Conservation (phyloP, 441 rosid genomes). For the Corymbia citriodora region DNA sequence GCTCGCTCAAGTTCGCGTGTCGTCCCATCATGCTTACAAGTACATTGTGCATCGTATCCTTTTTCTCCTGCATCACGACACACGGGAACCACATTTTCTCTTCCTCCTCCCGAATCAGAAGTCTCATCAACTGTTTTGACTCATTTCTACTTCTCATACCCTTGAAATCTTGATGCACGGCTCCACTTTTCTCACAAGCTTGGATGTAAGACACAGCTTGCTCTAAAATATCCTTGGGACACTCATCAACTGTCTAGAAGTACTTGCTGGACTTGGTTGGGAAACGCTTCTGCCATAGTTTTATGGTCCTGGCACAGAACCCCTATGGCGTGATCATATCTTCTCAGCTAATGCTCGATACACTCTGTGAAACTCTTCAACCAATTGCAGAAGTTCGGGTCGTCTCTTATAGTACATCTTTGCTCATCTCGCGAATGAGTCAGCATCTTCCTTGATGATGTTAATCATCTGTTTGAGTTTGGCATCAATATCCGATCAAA, state of each 20-base stretch:
- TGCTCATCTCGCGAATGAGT: conserved; percentile 96
- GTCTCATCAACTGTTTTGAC: conserved; percentile 40
- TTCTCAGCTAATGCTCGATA: conserved; percentile 95
- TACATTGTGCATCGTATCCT: not conserved
- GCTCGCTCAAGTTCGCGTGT: not conserved
- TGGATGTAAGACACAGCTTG: conserved; percentile 21
- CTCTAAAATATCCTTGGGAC: conserved; percentile 52
- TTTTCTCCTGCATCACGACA: conserved; percentile 28
- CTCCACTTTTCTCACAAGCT: conserved; percentile 50
- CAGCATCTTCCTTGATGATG: conserved; percentile 97
- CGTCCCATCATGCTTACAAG: not conserved
- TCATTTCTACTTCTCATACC: conserved; percentile 39
- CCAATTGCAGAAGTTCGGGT: conserved; percentile 95
- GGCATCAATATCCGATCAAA: too few relatives aligned
- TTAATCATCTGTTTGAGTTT: too few relatives aligned
- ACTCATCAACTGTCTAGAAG: conserved; percentile 48
- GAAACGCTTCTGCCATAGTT: conserved; percentile 90
- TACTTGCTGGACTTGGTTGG: conserved; percentile 68
- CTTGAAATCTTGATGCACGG: conserved; percentile 53
- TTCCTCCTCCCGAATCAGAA: conserved; percentile 44
- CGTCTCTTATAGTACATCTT: conserved; percentile 98
- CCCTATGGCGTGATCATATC: conserved; percentile 95
- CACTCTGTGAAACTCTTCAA: conserved; percentile 93
- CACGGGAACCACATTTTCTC: conserved; percentile 59
- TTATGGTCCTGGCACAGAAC: conserved; percentile 85